Conservation (phyloP, 1,284 basidiomycete species). For the Rhodotorula sp. region DNA sequence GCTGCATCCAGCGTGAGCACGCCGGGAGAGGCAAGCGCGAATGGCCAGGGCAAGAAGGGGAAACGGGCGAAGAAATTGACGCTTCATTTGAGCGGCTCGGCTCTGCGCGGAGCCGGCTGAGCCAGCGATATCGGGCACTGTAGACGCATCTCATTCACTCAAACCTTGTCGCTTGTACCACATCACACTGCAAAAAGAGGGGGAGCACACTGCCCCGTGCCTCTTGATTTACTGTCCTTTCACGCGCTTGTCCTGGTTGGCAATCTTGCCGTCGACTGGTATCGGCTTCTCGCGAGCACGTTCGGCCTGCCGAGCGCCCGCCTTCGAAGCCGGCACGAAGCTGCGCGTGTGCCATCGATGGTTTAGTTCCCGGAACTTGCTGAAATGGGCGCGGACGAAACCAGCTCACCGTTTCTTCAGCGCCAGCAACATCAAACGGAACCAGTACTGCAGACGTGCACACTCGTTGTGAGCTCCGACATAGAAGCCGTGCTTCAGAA, state of each 20-base stretch:
- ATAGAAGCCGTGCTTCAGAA: too few species aligned
- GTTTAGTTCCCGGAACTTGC: not conserved
- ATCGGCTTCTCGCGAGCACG: not conserved
- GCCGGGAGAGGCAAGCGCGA: not conserved
- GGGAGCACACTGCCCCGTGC: not conserved
- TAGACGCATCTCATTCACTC: not conserved
- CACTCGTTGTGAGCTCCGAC: constrained; percentile 40
- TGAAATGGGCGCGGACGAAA: not conserved
- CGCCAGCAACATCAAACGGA: constrained; percentile 49
- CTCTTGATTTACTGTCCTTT: not conserved
- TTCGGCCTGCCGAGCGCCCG: not conserved
- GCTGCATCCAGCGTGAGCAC: not conserved
- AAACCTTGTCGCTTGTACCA: not conserved
- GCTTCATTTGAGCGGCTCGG: constrained; percentile 7
- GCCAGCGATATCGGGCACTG: not conserved
- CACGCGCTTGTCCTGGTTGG: not conserved
- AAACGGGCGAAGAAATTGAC: constrained; percentile 9
- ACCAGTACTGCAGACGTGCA: constrained; percentile 50
- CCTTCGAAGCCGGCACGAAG: not conserved
- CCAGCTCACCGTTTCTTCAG: constrained; percentile 45
- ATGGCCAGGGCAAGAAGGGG: constrained; percentile 17
- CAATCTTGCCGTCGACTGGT: constrained; percentile 1
- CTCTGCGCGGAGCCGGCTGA: not conserved
- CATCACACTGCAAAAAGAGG: not conserved
- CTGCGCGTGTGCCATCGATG: not conserved